Evolutionary conservation across 371 early-diverging fungal species (phyloP).

Genomic region (Rhizopus stolonifer): DNA sequence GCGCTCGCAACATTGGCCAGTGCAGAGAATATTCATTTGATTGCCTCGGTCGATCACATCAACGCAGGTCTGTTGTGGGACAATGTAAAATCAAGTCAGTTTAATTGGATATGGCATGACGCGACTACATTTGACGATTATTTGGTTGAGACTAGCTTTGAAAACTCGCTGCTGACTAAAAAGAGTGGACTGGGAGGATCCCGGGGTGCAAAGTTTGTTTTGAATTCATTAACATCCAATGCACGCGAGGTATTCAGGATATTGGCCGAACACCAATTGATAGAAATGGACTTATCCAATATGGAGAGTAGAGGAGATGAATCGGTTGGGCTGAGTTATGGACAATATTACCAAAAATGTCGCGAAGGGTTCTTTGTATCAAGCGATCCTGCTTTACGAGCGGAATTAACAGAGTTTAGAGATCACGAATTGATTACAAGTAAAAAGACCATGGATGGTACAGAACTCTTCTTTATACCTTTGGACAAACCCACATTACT

Average conservation of each 20-base stretch:
- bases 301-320: slow-evolving; percentile 38
- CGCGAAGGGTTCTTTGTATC: slow-evolving; percentile 82
- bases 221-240: slow-evolving; percentile 80
- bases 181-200: slow-evolving; percentile 54
- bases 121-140: slow-evolving; percentile 85
- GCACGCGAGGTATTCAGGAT: slow-evolving; percentile 79
- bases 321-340: slow-evolving; percentile 60
- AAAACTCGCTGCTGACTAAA: slow-evolving; percentile 70
- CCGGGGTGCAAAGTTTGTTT: slow-evolving; percentile 78
- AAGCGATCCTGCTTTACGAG: slow-evolving; percentile 77
- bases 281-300: slow-evolving; percentile 49
- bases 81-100: slow-evolving; percentile 60
- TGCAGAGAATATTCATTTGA: slow-evolving; percentile 67
- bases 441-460: slow-evolving; percentile 67
- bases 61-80: slow-evolving; percentile 90
- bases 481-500: slow-evolving; percentile 63
- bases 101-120: slow-evolving; percentile 90
- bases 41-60: slow-evolving; percentile 90
- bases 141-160: slow-evolving; percentile 78
- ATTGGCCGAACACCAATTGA: slow-evolving; percentile 72
- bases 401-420: slow-evolving; percentile 86
- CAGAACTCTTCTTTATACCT: slow-evolving; percentile 83
- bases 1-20: slow-evolving; percentile 69
- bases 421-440: slow-evolving; percentile 86
- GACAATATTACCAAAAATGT: slow-evolving; percentile 67